These are phyloP conservation scores for Grosmannia clavigera DNA, from an alignment of 2,329 filamentous ascomycete species.

Conservation along the genomic window DNA sequence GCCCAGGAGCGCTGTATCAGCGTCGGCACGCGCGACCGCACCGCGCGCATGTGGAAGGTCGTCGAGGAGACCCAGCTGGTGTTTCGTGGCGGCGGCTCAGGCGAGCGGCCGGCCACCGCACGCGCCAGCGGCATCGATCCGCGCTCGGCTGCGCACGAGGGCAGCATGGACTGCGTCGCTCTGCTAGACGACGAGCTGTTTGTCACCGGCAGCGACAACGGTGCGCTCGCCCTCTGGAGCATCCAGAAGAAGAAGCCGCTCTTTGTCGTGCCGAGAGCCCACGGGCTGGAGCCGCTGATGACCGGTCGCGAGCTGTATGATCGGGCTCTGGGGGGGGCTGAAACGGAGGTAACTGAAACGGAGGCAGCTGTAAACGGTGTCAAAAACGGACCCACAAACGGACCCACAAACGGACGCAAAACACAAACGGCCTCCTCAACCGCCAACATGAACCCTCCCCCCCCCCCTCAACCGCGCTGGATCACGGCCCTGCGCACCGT, in stretches of 20 bases:
- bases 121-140: slow-evolving; percentile 7
- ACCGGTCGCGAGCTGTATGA: slow-evolving; percentile 39
- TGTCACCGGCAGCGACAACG: slow-evolving; percentile 88
- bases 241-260: slow-evolving; percentile 91
- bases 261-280: slow-evolving; percentile 64
- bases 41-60: slow-evolving; percentile 90
- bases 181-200: slow-evolving; percentile 84
- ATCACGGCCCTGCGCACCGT: slow-evolving; percentile 81
- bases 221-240: slow-evolving; percentile 75
- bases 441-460: slow-evolving; percentile 55
- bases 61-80: slow-evolving; percentile 91
- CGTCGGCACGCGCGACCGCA: slow-evolving; percentile 82
- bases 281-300: slow-evolving; percentile 68
- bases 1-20: slow-evolving; percentile 81
- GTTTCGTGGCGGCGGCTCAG: slow-evolving; percentile 54
- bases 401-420: too few species aligned
- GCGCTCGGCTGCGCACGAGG: slow-evolving; percentile 44
- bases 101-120: slow-evolving; percentile 33
- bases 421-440: slow-evolving; percentile 53
- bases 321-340: slow-evolving; percentile 21
- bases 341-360: too few species aligned
- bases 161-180: slow-evolving; percentile 82
- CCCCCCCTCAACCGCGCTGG: slow-evolving; percentile 62
- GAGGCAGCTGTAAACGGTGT: too few species aligned
- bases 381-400: too few species aligned